Percentiles rank a stretch among this genome's conserved stretches.
Conservation (phyloP, 164 flowering plant species). For the Santalum album region DNA sequence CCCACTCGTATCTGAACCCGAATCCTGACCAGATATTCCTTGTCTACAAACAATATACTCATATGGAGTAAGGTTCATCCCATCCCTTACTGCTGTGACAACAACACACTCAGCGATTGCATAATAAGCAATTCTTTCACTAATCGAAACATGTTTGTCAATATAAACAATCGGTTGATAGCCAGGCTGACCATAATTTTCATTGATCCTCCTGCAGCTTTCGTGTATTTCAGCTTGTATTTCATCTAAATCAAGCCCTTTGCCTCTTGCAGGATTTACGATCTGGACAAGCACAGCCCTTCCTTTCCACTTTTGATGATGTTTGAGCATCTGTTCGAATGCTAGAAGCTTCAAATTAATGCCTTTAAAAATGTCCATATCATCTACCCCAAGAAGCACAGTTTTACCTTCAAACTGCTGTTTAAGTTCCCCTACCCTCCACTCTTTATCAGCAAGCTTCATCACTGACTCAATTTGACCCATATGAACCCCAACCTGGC, state of each 20-base stretch:
- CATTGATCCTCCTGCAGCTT: conserved; percentile 27
- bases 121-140: conserved; percentile 33
- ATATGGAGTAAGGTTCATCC: conserved; percentile 39
- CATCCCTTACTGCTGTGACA: conserved; percentile 40
- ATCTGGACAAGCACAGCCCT: conserved; percentile 41
- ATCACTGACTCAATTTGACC: conserved; percentile 34
- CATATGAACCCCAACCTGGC: conserved; percentile 49
- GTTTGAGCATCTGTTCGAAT: conserved; percentile 38
- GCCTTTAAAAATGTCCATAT: conserved; percentile 46
- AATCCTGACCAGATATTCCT: conserved; percentile 15
- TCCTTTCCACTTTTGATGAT: conserved; percentile 33
- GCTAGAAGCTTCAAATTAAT: conserved; percentile 42
- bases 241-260: conserved; percentile 28
- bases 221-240: conserved; percentile 25
- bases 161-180: conserved; percentile 35
- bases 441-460: conserved; percentile 26
- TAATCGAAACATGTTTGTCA: conserved; percentile 19
- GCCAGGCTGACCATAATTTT: conserved; percentile 28
- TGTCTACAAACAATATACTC: conserved; percentile 32
- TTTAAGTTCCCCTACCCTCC: conserved; percentile 21
- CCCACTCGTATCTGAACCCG: conserved; percentile 13
- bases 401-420: conserved; percentile 26
- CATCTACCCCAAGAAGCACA: conserved; percentile 39
- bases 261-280: conserved; percentile 40
- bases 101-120: conserved; percentile 33